phyloP scores from a whole-genome alignment of 768 basidiomycete genomes.

The Lactarius hatsudake region DNA sequence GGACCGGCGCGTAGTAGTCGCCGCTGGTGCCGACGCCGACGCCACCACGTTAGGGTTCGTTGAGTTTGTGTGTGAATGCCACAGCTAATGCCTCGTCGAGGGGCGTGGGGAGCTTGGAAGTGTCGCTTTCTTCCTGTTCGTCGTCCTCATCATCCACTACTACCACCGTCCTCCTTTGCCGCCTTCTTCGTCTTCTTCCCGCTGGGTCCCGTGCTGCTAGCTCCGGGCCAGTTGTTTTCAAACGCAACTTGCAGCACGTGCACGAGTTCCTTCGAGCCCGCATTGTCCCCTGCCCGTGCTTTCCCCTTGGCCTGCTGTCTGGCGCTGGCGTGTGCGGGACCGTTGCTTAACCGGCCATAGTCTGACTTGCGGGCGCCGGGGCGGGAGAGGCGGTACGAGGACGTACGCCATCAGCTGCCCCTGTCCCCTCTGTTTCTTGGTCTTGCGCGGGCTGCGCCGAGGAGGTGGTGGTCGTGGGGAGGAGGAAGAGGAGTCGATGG shows the following conservation, averaged over 20 bases:
- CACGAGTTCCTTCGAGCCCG: neutral
- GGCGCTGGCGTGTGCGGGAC: neutral
- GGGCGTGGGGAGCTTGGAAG: neutral
- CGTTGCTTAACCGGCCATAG: neutral
- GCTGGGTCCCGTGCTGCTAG: neutral
- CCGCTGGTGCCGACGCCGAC: neutral
- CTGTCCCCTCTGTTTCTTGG: neutral
- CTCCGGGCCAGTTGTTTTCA: slow-evolving; percentile 6
- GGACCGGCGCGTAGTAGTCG: too few species aligned
- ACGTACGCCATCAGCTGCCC: slow-evolving; percentile 6
- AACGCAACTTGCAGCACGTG: slow-evolving; percentile 17
- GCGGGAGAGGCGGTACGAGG: slow-evolving; percentile 5
- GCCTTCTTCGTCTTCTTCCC: neutral
- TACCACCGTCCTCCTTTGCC: neutral
- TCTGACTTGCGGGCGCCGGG: neutral
- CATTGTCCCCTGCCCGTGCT: neutral
- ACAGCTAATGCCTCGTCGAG: slow-evolving; percentile 6
- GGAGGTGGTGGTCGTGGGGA: neutral
- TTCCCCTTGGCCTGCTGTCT: neutral
- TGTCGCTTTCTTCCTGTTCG: neutral
- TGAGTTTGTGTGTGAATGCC: slow-evolving; percentile 15
- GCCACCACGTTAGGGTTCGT: slow-evolving; percentile 3
- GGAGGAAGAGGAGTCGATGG: slow-evolving; percentile 5
- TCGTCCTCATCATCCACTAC: neutral
- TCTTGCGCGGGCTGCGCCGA: neutral